Evolutionary conservation across 2,329 filamentous ascomycete genomes (phyloP).

Genomic region (Paecilomyces sp.): DNA sequence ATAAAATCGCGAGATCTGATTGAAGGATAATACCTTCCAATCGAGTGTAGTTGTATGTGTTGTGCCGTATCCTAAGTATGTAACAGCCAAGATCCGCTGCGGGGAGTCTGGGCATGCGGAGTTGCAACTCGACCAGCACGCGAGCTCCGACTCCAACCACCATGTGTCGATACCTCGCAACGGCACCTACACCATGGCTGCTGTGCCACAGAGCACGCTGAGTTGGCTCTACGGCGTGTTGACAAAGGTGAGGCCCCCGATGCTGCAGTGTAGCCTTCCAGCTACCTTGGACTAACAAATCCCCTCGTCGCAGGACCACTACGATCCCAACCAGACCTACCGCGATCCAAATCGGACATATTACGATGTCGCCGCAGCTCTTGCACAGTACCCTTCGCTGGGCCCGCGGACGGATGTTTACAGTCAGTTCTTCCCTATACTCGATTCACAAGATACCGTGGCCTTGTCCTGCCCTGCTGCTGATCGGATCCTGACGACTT

Average conservation of each 20-base stretch:
- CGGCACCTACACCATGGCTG: conserved; percentile 39
- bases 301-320: conserved; percentile 22
- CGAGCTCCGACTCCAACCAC: conserved; percentile 1
- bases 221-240: conserved; percentile 94
- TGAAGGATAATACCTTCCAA: too few relatives aligned
- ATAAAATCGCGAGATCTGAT: too few relatives aligned
- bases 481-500: conserved; percentile 11
- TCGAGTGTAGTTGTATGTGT: too few relatives aligned
- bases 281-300: conserved; percentile 2
- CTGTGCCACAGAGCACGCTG: conserved; percentile 80
- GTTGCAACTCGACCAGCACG: background rate
- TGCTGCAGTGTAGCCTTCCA: conserved; percentile 11
- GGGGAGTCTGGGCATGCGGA: conserved; percentile 6
- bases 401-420: conserved; percentile 89
- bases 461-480: conserved; percentile 9
- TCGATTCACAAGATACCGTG: background rate
- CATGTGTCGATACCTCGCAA: background rate
- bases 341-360: conserved; percentile 88
- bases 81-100: conserved; percentile 10
- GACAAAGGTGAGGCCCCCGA: conserved; percentile 53
- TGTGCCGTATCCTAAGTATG: background rate
- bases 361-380: conserved; percentile 76
- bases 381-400: conserved; percentile 72
- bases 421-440: conserved; percentile 51
- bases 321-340: conserved; percentile 64